Evolutionary conservation across 805 yeast species (phyloP).

Genomic region (Candida chilensis): DNA sequence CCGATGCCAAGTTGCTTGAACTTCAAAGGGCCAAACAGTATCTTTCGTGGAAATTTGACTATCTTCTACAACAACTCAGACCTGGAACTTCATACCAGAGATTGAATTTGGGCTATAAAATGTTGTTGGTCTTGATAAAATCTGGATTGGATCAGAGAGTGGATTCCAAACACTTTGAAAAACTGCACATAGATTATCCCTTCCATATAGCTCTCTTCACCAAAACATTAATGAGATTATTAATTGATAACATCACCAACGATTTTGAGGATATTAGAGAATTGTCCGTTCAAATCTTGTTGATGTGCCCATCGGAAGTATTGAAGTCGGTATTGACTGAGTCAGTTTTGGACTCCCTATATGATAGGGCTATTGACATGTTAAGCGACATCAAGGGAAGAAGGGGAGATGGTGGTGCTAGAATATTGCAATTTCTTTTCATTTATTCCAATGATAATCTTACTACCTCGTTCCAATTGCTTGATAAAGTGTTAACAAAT

Average conservation of each 20-base stretch:
- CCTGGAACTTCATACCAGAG: constrained; percentile 55
- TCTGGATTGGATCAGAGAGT: constrained; percentile 50
- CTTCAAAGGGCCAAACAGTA: constrained; percentile 26
- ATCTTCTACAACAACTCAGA: constrained; percentile 26
- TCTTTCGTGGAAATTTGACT: constrained; percentile 24
- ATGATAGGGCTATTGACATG: constrained; percentile 12
- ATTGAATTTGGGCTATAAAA: constrained; percentile 35
- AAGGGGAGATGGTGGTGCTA: constrained; percentile 74
- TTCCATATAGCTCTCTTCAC: constrained; percentile 34
- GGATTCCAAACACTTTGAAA: constrained; percentile 19
- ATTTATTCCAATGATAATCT: constrained; percentile 12
- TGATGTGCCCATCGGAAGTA: constrained; percentile 28
- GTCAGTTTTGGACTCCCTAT: constrained; percentile 8
- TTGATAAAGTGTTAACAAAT: constrained; percentile 17
- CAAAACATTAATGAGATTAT: constrained; percentile 26
- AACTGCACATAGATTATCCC: constrained; percentile 38
- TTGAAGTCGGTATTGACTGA: neutral
- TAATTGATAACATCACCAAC: constrained; percentile 56
- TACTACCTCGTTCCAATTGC: constrained; percentile 11
- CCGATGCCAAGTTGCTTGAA: constrained; percentile 12
- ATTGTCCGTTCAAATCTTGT: constrained; percentile 33
- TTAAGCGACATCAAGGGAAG: constrained; percentile 41
- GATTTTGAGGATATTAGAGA: constrained; percentile 74
- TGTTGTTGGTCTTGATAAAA: constrained; percentile 35
- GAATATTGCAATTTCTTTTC: constrained; percentile 45